Evolutionary conservation across 495 filamentous ascomycete genomes (phyloP), one percentile per base, ranked within the genome.

Genomic region (Massariosphaeria phaeospora): DNA sequence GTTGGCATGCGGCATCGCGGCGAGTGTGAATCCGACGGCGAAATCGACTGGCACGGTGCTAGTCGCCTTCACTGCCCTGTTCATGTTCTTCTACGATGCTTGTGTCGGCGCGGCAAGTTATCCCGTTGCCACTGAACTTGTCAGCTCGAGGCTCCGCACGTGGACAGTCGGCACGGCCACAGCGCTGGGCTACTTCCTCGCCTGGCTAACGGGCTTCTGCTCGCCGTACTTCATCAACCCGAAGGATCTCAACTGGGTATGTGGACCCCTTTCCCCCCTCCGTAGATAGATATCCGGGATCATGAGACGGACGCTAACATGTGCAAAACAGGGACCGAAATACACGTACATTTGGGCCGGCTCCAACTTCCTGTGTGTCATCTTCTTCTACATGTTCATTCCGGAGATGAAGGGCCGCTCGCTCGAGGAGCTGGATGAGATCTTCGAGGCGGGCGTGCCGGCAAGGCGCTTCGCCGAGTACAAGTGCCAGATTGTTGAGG

Each of bases 311-410:
- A 10, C 7, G 20, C 39, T 54, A 35, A 44, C 18, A 41, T 41
- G 10, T 12, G 18, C 15, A 25, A 25, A 8, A 27, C 21, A 59
- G 55, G 72, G 52, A 0, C 44, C 57, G 3, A 50, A 56, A 52
- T 78, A 79, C 46, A 71, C 73, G 0, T 79, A 79, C 50, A 76
- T 80, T 42, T 78, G 76, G 75, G 72, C 70, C 1, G 75, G 13
- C 3, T 59, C 60, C 2, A 63, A 59, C 25, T 54, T 63, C 38
- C 33, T 48, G 27, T 67, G 72, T 23, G 73, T 71, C 10, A 49
- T 69, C 2, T 79, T 59, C 54, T 52, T 58, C 29, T 62, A 48
- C 34, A 27, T 62, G 35, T 58, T 39, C 20, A 42, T 62, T 21
- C 59, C 59, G 3, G 59, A 62, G 27, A 62, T 53, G 53, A 46